Percentiles rank a stretch among this genome's conserved stretches.
These are phyloP conservation scores for Akanthomyces lecanii DNA, from an alignment of 2,329 filamentous ascomycete species.

Conservation along the genomic window DNA sequence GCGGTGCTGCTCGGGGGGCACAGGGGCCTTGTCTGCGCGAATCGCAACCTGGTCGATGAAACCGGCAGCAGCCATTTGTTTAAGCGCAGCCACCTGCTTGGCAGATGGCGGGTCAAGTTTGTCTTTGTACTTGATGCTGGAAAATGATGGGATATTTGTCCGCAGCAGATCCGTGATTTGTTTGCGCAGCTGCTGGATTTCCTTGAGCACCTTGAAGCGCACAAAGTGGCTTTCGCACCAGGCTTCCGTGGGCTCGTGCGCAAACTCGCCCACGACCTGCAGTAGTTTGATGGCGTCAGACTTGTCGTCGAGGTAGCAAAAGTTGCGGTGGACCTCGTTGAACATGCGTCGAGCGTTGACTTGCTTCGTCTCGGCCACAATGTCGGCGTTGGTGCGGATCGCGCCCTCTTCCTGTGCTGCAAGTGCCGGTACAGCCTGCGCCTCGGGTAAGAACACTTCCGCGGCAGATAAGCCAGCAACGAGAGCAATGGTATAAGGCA, in stretches of 20 bases:
- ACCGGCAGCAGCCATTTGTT: conserved; percentile 86
- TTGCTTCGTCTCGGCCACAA: conserved; percentile 65
- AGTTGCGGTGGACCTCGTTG: conserved; percentile 71
- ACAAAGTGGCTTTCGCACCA: conserved; percentile 86
- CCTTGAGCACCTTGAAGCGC: conserved; percentile 78
- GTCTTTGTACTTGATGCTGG: conserved; percentile 51
- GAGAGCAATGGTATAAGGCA: conserved; percentile 81
- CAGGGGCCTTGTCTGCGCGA: conserved; percentile 78
- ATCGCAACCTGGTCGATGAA: conserved; percentile 95
- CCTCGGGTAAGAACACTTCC: conserved; percentile 81
- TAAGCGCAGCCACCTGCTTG: conserved; percentile 72
- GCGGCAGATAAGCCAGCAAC: conserved; percentile 85
- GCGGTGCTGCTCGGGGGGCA: conserved; percentile 60
- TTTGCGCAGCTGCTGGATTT: conserved; percentile 74
- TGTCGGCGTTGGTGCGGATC: conserved; percentile 60
- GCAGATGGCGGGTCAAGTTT: conserved; percentile 56
- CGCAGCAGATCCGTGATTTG: conserved; percentile 81
- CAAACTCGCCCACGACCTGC: conserved; percentile 83
- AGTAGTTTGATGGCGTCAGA: conserved; percentile 89
- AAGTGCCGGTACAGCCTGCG: conserved; percentile 62
- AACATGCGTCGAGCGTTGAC: conserved; percentile 58
- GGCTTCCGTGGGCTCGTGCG: conserved; percentile 63
- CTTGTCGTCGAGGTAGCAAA: conserved; percentile 74
- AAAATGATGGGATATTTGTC: conserved; percentile 65
- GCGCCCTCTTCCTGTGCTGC: conserved; percentile 44